phyloP scores from a whole-genome alignment of 2,329 filamentous ascomycete genomes.

The Fusarium decemcellulare region DNA sequence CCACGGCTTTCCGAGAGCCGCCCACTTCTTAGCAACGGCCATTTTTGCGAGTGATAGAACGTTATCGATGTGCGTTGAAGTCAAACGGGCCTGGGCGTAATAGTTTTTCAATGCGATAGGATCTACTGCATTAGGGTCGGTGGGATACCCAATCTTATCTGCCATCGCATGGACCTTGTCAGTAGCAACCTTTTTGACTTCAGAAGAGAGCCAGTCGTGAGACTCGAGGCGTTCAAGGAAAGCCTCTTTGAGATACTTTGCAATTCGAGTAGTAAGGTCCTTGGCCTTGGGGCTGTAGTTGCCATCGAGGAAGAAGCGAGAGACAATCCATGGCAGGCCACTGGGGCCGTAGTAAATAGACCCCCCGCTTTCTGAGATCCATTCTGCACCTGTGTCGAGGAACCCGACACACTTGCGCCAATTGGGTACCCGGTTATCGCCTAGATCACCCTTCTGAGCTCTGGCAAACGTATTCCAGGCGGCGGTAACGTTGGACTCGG shows the following conservation, averaged over 20 bases:
- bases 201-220: slow-evolving; percentile 75
- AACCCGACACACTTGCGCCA: slow-evolving; percentile 25
- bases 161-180: slow-evolving; percentile 77
- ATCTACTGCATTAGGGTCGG: slow-evolving; percentile 73
- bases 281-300: slow-evolving; percentile 78
- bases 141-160: slow-evolving; percentile 79
- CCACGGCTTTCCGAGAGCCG: slow-evolving; percentile 70
- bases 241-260: slow-evolving; percentile 78
- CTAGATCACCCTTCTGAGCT: slow-evolving; percentile 63
- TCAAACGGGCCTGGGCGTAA: slow-evolving; percentile 68
- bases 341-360: neutral
- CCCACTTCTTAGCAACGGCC: slow-evolving; percentile 66
- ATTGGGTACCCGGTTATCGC: slow-evolving; percentile 13
- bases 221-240: slow-evolving; percentile 72
- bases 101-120: slow-evolving; percentile 68
- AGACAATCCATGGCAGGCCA: slow-evolving; percentile 76
- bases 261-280: slow-evolving; percentile 76
- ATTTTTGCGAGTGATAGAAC: slow-evolving; percentile 65
- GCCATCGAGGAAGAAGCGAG: slow-evolving; percentile 78
- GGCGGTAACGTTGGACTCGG: slow-evolving; percentile 72
- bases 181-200: slow-evolving; percentile 71
- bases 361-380: neutral
- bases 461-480: slow-evolving; percentile 73
- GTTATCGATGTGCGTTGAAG: slow-evolving; percentile 71
- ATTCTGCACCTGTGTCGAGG: slow-evolving; percentile 19